These are phyloP conservation scores for Bothriochloa decipiens DNA, from an alignment of 176 grass and related monocot species.

Conservation along the genomic window DNA sequence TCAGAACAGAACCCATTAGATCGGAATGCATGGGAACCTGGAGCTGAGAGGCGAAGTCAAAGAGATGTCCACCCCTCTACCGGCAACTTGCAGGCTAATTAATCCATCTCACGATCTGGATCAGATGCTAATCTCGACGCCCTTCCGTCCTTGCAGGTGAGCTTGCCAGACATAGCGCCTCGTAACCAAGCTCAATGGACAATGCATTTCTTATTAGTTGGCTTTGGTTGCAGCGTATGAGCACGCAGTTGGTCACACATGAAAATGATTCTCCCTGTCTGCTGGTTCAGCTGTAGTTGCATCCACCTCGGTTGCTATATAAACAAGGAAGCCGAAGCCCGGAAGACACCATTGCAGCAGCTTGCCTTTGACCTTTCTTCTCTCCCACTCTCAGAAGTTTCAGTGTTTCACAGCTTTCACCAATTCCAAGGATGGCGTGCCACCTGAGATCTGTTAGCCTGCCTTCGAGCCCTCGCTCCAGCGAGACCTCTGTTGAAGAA, in stretches of 20 bases:
- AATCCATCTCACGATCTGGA: neutral
- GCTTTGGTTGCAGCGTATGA: neutral
- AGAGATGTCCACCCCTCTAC: neutral
- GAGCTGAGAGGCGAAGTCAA: constrained; percentile 6
- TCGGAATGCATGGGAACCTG: neutral
- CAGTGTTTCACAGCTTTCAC: neutral
- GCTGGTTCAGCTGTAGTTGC: neutral
- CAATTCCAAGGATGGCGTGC: neutral
- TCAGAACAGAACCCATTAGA: neutral
- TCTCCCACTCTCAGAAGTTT: neutral
- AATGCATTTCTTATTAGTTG: neutral
- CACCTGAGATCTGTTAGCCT: constrained; percentile 26
- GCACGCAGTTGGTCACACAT: neutral
- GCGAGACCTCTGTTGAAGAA: neutral
- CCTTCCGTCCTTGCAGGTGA: neutral
- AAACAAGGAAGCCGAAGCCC: neutral
- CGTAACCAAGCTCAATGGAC: neutral
- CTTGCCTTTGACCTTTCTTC: constrained; percentile 2
- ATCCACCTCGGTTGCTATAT: neutral
- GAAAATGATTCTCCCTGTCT: constrained; percentile 18
- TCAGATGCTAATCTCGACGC: neutral
- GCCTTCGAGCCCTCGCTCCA: constrained; percentile 28
- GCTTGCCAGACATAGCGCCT: neutral
- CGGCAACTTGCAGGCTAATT: neutral
- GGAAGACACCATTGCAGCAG: neutral